Base-by-base conservation (phyloP, 192 early-diverging fungal genomes). In the Mortierella hygrophila region DNA sequence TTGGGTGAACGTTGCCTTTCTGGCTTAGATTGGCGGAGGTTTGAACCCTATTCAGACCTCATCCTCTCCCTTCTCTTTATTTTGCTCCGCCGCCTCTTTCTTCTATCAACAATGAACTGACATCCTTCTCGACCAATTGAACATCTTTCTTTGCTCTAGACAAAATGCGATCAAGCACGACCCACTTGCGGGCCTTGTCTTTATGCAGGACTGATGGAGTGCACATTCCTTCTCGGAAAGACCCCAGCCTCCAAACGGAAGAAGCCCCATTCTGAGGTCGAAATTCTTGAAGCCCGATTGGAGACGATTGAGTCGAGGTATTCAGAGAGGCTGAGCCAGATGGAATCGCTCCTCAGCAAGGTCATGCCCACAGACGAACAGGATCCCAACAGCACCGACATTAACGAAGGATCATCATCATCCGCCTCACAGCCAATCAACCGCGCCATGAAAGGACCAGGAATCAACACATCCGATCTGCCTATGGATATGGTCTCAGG, bases 161-260 rank as follows among this genome's bases (percentile, higher is more conserved):
- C 84, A 70, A 86, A 86, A 44, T 86, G 84, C 60, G 84, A 86
- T 54, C 84, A 86, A 72, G 84, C 40, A 35, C 52, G 84, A 38
- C 84, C 84, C 77, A 86, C 84, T 70, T 86, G 84, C 49, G 84
- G 84, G 29, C 84, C 84, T 11, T 86, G 84, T 72, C 79, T 86
- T 4, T 86, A 86, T 35, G 84, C 84, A 9, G 84, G 84, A 69
- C 44, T 86, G n/a, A 86, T 86, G 84, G 84, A 86, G 44, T 86
- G 84, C 32, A 86, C 84, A 23, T 86, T 86, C 54, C 29, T 86
- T 2, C 79, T 86, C 20, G 84, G 84, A 49, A 86, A 81, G 75
- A 86, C 79, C 0, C 84, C 84, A 0, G 84, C 84, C 40, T 86
- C 84, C 3, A 86, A 86, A 26, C 84, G 84, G 49, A 86, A 86